These are phyloP conservation scores for Pseudonitzschia multiseries DNA, from an alignment of 108 stramenopile species.

Conservation along the genomic window DNA sequence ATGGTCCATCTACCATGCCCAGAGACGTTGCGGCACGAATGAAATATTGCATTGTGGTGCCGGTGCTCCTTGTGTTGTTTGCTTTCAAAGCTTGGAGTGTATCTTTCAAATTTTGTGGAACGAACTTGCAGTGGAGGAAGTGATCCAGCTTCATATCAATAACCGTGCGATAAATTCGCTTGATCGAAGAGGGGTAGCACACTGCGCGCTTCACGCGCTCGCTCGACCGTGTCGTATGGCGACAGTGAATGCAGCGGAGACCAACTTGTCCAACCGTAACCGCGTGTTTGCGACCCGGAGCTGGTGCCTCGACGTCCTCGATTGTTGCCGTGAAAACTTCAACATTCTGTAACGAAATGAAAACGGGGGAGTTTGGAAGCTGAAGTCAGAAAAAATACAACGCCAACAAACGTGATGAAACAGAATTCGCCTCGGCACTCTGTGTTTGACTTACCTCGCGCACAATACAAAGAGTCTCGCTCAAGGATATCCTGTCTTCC, in stretches of 20 bases:
- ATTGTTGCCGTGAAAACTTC: constrained; percentile 86
- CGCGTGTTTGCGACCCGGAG: constrained; percentile 86
- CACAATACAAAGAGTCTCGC: constrained; percentile 84
- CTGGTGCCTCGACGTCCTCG: constrained; percentile 83
- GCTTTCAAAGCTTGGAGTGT: constrained; percentile 68
- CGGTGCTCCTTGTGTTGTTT: constrained; percentile 79
- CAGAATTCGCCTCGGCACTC: no score
- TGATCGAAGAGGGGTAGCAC: constrained; percentile 86
- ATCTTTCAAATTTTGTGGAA: constrained; percentile 67
- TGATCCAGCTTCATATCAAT: constrained; percentile 94
- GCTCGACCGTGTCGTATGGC: constrained; percentile 56
- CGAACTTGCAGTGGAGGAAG: constrained; percentile 78
- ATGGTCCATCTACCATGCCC: constrained; percentile 76
- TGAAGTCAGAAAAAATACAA: neutral
- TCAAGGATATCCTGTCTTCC: constrained; percentile 82
- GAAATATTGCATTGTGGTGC: constrained; percentile 90
- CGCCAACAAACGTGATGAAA: no score
- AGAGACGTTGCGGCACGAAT: constrained; percentile 70
- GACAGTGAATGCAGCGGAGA: constrained; percentile 86
- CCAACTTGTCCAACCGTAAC: constrained; percentile 85
- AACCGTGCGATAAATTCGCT: constrained; percentile 87
- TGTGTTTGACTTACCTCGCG: constrained; percentile 53
- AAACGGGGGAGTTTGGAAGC: no score
- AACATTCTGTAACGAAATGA: constrained; percentile 42
- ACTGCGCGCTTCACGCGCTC: constrained; percentile 88